Conservation (phyloP, 345 rosid genomes). For the Anacardium occidentale region DNA sequence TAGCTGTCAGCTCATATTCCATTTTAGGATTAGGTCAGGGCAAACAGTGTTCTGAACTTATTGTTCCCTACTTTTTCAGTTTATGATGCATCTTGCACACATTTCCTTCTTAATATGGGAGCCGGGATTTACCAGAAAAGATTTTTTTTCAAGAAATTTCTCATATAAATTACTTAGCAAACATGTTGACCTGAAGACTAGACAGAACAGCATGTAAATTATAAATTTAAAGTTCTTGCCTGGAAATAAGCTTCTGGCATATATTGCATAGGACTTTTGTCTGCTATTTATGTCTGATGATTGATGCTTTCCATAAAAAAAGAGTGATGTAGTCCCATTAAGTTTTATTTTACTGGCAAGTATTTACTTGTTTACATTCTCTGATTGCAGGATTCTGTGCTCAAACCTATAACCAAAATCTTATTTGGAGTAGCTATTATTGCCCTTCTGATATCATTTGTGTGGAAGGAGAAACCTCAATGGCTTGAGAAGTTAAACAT, state of each 20-base stretch:
- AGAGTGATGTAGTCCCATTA: background rate
- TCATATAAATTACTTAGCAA: background rate
- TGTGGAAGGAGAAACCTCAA: slow-evolving; percentile 60
- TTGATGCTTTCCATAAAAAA: background rate
- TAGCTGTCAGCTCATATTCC: background rate
- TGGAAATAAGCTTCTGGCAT: background rate
- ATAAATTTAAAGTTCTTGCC: background rate
- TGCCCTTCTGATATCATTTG: slow-evolving; percentile 52
- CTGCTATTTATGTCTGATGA: background rate
- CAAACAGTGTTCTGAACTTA: background rate
- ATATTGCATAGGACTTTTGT: background rate
- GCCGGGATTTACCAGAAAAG: background rate
- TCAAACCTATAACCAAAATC: slow-evolving; percentile 84
- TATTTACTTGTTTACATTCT: background rate
- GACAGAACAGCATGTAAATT: background rate
- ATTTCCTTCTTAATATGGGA: background rate
- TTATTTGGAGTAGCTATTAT: slow-evolving; percentile 53
- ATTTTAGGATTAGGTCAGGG: background rate
- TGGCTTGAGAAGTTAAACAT: slow-evolving; percentile 55
- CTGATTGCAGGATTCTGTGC: slow-evolving; percentile 70
- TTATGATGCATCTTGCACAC: background rate
- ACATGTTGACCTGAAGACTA: background rate
- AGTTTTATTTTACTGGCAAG: background rate
- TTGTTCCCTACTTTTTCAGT: background rate
- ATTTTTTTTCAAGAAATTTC: background rate